phyloP scores from a whole-genome alignment of 257 asterid genomes.

The Ilex asprella region DNA sequence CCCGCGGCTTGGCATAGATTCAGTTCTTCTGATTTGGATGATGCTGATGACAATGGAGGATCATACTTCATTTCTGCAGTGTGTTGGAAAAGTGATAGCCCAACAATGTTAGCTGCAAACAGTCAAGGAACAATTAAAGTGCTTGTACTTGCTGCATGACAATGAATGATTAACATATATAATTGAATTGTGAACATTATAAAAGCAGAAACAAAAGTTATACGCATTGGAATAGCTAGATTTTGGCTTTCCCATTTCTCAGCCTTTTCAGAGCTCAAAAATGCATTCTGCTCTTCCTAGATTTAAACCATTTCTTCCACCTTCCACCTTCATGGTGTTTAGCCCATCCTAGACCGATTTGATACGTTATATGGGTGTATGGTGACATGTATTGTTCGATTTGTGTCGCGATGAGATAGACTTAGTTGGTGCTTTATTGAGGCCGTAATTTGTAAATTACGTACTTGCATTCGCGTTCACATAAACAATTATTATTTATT shows the following conservation, averaged over 20 bases:
- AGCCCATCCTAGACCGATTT: slow-evolving; percentile 2
- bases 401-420: too few relatives aligned
- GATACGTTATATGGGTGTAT: too few relatives aligned
- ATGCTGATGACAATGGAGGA: slow-evolving; percentile 43
- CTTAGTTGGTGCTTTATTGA: too few relatives aligned
- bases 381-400: too few relatives aligned
- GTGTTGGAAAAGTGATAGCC: slow-evolving; percentile 85
- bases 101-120: slow-evolving; percentile 72
- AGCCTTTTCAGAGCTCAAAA: neutral
- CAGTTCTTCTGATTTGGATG: slow-evolving; percentile 38
- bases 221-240: neutral
- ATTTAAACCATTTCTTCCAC: slow-evolving; percentile 25
- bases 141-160: slow-evolving; percentile 47
- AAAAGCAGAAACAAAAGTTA: neutral
- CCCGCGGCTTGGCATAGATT: slow-evolving; percentile 79
- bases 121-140: slow-evolving; percentile 82
- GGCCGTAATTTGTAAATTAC: too few relatives aligned
- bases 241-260: too few relatives aligned
- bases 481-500: too few relatives aligned
- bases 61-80: slow-evolving; percentile 83
- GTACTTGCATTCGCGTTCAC: too few relatives aligned
- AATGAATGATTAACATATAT: slow-evolving; percentile 23
- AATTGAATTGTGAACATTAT: neutral
- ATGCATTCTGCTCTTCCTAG: slow-evolving; percentile 19
- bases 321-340: slow-evolving; percentile 14